Percentiles rank a stretch among this genome's conserved stretches.
Conservation (phyloP, 2,329 filamentous ascomycete species). For the Aspergillus pseudotamarii region DNA sequence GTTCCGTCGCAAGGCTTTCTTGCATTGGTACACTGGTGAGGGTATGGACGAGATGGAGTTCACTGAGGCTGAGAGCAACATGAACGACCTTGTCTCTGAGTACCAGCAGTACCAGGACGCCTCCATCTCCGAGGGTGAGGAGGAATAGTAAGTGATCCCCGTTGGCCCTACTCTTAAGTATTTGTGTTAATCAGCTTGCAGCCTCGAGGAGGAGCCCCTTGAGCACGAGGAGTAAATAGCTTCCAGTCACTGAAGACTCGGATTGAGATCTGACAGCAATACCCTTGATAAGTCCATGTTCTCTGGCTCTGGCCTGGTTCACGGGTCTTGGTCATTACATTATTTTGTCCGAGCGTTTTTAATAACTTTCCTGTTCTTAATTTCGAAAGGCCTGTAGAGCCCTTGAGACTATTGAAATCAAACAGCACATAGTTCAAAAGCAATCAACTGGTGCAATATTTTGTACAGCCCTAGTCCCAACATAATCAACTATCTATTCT, state of each 20-base stretch:
- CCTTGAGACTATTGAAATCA: conserved; percentile 23
- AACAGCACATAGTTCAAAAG: conserved; percentile 40
- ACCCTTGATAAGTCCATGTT: conserved; percentile 40
- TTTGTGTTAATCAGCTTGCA: conserved; percentile 25
- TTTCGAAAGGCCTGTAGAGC: conserved; percentile 28
- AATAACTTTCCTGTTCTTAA: conserved; percentile 40
- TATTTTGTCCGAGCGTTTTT: conserved; percentile 43
- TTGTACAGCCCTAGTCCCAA: not conserved
- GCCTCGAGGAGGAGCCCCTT: conserved; percentile 72
- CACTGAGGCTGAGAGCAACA: conserved; percentile 99
- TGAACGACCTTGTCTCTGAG: conserved; percentile 99
- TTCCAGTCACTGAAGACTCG: conserved; percentile 17
- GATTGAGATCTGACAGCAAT: conserved; percentile 40
- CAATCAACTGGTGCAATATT: conserved; percentile 23
- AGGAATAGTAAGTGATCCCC: conserved; percentile 68
- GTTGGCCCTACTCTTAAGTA: not conserved
- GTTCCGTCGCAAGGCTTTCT: conserved; percentile 99
- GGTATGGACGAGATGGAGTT: conserved; percentile 99
- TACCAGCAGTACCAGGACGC: conserved; percentile 99
- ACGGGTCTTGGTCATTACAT: conserved; percentile 28
- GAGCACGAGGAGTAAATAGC: conserved; percentile 70
- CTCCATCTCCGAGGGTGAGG: conserved; percentile 93
- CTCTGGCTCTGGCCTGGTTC: conserved; percentile 30
- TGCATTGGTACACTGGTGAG: conserved; percentile 99
- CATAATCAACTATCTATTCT: not conserved